Base-by-base conservation (phyloP, 352 stramenopile genomes). In the Globisporangium perplexum region DNA sequence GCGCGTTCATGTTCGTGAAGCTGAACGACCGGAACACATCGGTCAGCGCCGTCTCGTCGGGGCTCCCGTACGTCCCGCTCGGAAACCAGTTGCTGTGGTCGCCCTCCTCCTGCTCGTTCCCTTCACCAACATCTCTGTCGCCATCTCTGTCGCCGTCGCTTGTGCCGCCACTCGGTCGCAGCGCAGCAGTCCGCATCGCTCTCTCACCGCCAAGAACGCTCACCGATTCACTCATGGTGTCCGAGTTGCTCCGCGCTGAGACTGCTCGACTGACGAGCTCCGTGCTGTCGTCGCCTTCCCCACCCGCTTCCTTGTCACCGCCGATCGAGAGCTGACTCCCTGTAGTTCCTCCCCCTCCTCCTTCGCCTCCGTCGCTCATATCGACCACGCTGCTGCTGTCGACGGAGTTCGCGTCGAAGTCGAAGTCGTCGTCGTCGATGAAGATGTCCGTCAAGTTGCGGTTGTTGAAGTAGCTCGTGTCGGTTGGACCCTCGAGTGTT, bases 391-490 rank as follows among this genome's bases (percentile, higher is more conserved):
- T 59, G 48, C 53, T 72, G 55, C 58, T 70, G 20, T 61, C 57
- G 7, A 71, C 39, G 3, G 77, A 90, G 18, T 66, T 72, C 14
- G 63, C 65, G 54, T 69, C 60, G 39, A 79, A 59, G 33, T 86
- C 74, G 44, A 88, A 86, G 20, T 91, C 81, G 33, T 89, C 74
- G 57, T 91, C 81, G 44, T 94, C 84, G 35, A 93, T 88, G 55
- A 91, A 93, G 14, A 88, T 78, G 48, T 92, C 84, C 0, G 82
- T 93, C 26, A 95, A 60, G 53, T 96, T 86, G 23, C 83, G 72
- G 46, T 95, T 95, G 68, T 93, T 93, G 65, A 96, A 96, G 62
- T 96, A 96, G 49, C 81, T 93, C 31, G 87, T 96, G 61, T 96
- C 87, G 46, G 86, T 88, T 20, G 82, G 81, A 7, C 84, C 83